phyloP scores from a whole-genome alignment of 345 rosid genomes.

The Garcia nutans region DNA sequence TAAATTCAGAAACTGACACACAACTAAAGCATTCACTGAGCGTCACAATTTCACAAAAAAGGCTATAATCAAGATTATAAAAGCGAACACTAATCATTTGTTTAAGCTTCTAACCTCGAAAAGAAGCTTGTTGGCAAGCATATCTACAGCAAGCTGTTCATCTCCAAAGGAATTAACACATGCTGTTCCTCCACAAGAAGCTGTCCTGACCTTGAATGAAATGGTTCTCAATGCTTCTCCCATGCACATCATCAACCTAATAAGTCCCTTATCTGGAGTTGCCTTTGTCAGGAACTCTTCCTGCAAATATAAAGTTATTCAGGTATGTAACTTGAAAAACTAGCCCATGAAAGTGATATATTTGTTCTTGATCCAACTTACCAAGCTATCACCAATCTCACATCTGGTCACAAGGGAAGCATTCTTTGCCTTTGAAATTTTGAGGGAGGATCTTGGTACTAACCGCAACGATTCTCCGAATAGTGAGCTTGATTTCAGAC shows the following conservation, averaged over 20 bases:
- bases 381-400: conserved; percentile 95
- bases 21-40: background rate
- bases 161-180: conserved; percentile 93
- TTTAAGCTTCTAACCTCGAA: conserved; percentile 55
- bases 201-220: conserved; percentile 87
- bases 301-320: conserved; percentile 30
- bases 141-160: conserved; percentile 95
- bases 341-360: background rate
- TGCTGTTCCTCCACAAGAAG: conserved; percentile 97
- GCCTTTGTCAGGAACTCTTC: conserved; percentile 88
- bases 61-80: background rate
- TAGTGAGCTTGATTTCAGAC: conserved; percentile 47
- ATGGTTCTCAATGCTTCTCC: conserved; percentile 95
- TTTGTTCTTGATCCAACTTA: conserved; percentile 25
- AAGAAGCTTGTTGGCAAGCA: conserved; percentile 92
- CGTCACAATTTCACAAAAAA: background rate
- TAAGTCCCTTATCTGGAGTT: conserved; percentile 76
- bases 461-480: conserved; percentile 70
- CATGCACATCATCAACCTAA: conserved; percentile 79
- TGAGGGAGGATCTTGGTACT: conserved; percentile 51
- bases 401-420: conserved; percentile 59
- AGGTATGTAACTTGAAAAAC: background rate
- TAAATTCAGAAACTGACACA: too few species aligned
- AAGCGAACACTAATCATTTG: background rate
- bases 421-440: conserved; percentile 50